Evolutionary conservation across 1,284 basidiomycete species (phyloP).

Genomic region (Leccinum solheimii): DNA sequence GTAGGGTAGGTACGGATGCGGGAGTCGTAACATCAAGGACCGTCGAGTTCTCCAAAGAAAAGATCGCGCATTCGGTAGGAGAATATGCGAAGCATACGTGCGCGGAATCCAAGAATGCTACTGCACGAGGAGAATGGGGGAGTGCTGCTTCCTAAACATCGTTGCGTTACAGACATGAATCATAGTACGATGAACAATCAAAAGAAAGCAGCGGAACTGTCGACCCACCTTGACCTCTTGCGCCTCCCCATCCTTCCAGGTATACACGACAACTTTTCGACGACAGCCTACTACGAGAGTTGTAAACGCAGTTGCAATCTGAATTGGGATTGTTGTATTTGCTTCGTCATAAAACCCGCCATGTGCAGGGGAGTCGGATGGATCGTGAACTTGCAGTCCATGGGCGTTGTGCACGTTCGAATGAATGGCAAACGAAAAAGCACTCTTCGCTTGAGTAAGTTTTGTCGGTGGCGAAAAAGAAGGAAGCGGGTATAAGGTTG

Average conservation of each 20-base stretch:
- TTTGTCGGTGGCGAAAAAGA: constrained; percentile 67
- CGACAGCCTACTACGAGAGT: constrained; percentile 84
- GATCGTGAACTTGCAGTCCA: constrained; percentile 12
- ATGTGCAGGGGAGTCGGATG: background rate
- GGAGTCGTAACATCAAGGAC: constrained; percentile 57
- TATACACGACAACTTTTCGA: constrained; percentile 82
- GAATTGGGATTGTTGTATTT: constrained; percentile 29
- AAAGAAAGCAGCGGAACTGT: background rate
- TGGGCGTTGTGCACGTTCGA: constrained; percentile 52
- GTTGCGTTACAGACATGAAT: constrained; percentile 4
- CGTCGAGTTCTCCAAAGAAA: constrained; percentile 61
- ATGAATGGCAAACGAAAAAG: constrained; percentile 78
- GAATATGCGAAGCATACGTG: constrained; percentile 76
- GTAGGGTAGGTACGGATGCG: constrained; percentile 40
- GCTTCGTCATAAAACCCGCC: constrained; percentile 32
- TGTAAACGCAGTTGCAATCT: constrained; percentile 65
- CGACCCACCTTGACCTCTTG: constrained; percentile 67
- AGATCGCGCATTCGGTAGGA: constrained; percentile 73
- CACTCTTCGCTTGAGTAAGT: constrained; percentile 73
- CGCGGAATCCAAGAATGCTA: constrained; percentile 66
- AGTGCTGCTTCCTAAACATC: constrained; percentile 67
- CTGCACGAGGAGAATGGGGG: constrained; percentile 82
- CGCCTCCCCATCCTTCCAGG: constrained; percentile 84
- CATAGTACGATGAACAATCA: background rate
- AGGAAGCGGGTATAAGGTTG: constrained; percentile 66